Base-by-base conservation (phyloP, 2,329 filamentous ascomycete genomes). In the Pseudopyricularia cyperi region DNA sequence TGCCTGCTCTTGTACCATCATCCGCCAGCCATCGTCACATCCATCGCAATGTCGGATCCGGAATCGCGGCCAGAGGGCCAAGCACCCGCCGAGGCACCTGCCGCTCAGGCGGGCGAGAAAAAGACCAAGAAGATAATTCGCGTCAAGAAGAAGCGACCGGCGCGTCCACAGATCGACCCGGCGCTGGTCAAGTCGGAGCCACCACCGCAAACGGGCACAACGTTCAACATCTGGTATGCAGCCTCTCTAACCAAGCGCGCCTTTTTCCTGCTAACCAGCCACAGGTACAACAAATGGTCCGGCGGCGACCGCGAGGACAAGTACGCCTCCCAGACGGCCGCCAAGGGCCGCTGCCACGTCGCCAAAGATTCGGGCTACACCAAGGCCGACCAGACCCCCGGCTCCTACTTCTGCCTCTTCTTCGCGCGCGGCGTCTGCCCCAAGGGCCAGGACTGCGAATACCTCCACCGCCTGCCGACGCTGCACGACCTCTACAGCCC, bases 281-380 rank as follows among this genome's bases (percentile, higher is more conserved):
- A 95, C 62, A 96, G 90, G 91, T 95, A 96, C 71, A 96, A 95
- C 72, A 97, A 96, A 69, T 97, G 91, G 90, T 86, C 84, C 1
- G 93, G 93, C 58, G 93, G 93, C 62, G 93, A 98, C 68, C 81
- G 89, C 55, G 91, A 97, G 64, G 89, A 94, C 71, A 89, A 90
- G 60, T 89, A 91, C 62, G 77, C 89, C 4, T 88, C 85, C 34
- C 85, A 96, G 63, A 86, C 83, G 22, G 79, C 83, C 14, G 91
- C 93, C 3, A 83, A 85, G 57, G 85, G 85, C 2, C 86, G 94
- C 52, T 97, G 93, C 74, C 93, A 90, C 63, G 74, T 98, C 55
- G 83, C 83, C 1, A 80, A 77, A 55, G 93, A 93, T 63, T 80
- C 76, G 52, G 87, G 87, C 42, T 93, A 85, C 65, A 93, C 87